Evolutionary conservation across 257 asterid genomes (phyloP).

Genomic region (Solanum sejunctum): DNA sequence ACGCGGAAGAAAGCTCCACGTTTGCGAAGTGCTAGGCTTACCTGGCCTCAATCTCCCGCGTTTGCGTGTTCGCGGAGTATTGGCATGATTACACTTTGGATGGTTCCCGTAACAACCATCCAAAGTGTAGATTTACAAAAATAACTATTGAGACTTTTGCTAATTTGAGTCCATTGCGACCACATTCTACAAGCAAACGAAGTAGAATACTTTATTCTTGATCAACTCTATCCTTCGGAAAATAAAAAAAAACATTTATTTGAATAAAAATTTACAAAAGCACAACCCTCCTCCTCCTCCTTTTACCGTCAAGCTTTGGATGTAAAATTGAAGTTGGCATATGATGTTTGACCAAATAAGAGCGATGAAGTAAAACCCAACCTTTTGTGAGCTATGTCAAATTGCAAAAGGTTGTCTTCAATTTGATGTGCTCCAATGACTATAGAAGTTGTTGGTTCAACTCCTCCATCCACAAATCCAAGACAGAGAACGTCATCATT

Average conservation of each 20-base stretch:
- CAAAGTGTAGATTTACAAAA: too few species aligned
- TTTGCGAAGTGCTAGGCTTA: too few species aligned
- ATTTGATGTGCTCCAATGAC: constrained; percentile 24
- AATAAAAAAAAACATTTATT: not conserved
- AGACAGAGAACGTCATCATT: not conserved
- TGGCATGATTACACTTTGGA: too few species aligned
- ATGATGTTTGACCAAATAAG: constrained; percentile 5
- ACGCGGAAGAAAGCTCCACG: too few species aligned
- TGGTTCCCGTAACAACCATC: too few species aligned
- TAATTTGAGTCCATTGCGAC: not conserved
- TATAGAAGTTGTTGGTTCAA: constrained; percentile 20
- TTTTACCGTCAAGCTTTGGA: not conserved
- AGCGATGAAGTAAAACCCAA: constrained; percentile 21
- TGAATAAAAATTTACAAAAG: not conserved
- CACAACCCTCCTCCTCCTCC: not conserved
- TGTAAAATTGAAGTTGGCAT: constrained; percentile 14
- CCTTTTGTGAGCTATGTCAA: constrained; percentile 16
- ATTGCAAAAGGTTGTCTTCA: constrained; percentile 17
- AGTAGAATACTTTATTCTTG: not conserved
- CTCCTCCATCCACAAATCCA: constrained; percentile 2
- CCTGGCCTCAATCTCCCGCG: too few species aligned
- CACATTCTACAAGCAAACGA: not conserved
- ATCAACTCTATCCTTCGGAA: not conserved
- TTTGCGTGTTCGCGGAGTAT: too few species aligned
- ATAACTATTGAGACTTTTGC: too few species aligned